Evolutionary conservation across 2,329 filamentous ascomycete genomes (phyloP).

Genomic region (Diaporthe aspalathi): DNA sequence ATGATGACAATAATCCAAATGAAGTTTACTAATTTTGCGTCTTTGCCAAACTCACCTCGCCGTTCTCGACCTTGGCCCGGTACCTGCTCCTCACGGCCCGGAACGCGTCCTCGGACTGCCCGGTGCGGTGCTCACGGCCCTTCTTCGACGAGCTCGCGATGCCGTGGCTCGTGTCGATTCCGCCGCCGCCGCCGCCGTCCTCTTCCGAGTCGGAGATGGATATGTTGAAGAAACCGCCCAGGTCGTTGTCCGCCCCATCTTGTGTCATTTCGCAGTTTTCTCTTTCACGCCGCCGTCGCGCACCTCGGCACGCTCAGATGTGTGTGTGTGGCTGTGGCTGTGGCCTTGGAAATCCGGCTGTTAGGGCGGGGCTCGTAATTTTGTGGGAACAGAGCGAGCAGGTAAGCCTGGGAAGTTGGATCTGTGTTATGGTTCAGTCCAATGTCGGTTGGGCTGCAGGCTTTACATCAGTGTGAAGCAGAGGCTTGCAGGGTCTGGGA

Average conservation of each 20-base stretch:
- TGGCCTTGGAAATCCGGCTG: background rate
- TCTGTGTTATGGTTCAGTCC: slow-evolving; percentile 16
- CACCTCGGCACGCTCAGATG: background rate
- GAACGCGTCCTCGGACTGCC: slow-evolving; percentile 63
- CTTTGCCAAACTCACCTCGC: slow-evolving; percentile 55
- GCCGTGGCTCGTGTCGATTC: slow-evolving; percentile 25
- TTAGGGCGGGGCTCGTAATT: background rate
- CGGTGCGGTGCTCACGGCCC: slow-evolving; percentile 44
- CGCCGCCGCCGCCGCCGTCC: slow-evolving; percentile 38
- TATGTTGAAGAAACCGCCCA: slow-evolving; percentile 54
- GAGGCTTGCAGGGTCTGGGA: slow-evolving; percentile 43
- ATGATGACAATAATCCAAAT: no score
- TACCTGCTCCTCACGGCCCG: slow-evolving; percentile 59
- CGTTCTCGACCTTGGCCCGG: slow-evolving; percentile 63
- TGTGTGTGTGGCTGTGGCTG: background rate
- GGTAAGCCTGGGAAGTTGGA: slow-evolving; percentile 4
- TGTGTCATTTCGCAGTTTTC: slow-evolving; percentile 45
- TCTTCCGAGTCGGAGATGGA: slow-evolving; percentile 55
- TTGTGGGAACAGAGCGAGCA: slow-evolving; percentile 11
- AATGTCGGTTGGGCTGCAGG: slow-evolving; percentile 30
- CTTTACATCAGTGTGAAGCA: slow-evolving; percentile 44
- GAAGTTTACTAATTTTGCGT: background rate
- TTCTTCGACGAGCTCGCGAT: slow-evolving; percentile 9
- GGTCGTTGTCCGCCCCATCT: slow-evolving; percentile 45
- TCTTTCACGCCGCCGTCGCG: background rate